Base-by-base conservation (phyloP, 2,329 filamentous ascomycete genomes). In the Ophiostoma quercus region DNA sequence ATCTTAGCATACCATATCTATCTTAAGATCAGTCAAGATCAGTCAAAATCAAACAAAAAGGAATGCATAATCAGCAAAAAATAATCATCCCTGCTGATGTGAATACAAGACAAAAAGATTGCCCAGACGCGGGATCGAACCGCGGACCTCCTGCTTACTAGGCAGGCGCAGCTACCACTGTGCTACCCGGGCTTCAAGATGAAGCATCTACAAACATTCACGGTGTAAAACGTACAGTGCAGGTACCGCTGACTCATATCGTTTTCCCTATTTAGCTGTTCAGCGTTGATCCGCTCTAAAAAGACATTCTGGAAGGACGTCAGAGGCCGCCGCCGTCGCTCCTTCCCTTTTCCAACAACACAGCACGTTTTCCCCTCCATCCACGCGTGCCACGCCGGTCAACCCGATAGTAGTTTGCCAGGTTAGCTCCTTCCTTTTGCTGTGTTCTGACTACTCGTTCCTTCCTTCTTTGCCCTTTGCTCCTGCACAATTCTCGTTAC, bases 301-400 rank as follows among this genome's bases (percentile, higher is more conserved):
- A 29, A 29, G 25, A 29, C 11, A 25, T 57, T 22, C 51, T 57
- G 8, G 51, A 25, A 57, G 51, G 11, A 25, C 51, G 11, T 14
- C 51, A 57, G 51, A 57, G 51, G 51, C 51, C 51, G 51, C 51
- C 51, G 51, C 51, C 51, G 12, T 29, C 22, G n/a, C 51, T 57
- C 51, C 22, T 57, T 57, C 51, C 22, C 51, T 25, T 57, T 57
- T 29, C 22, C 51, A 57, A 29, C 51, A 57, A 57, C 51, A 57
- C 51, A 47, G 19, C 43, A 57, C 51, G 22, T 57, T 57, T 57
- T 22, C 51, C 43, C 43, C 43, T 47, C 43, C 43, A 47, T 57
- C 51, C 51, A 57, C 51, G 51, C 51, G n/a, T 57, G 51, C 51
- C 51, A 57, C 51, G 51, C 51, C 51, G 51, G 51, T 57, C 51